Percentiles rank a stretch among this genome's conserved stretches.
phyloP scores from a whole-genome alignment of 257 asterid species.

The Knoxia roxburghii region DNA sequence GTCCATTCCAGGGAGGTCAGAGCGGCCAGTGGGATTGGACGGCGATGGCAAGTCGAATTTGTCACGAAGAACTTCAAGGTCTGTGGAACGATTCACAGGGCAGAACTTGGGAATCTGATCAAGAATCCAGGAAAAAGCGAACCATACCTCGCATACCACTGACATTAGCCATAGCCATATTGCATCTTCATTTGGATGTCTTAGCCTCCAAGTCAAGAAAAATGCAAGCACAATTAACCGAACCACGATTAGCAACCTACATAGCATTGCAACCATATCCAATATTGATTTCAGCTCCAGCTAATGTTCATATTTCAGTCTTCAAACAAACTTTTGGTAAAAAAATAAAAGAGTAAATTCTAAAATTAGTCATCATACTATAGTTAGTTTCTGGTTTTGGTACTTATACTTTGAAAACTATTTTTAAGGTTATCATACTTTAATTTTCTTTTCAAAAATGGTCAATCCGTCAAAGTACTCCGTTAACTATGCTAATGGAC shows the following conservation, averaged over 20 bases:
- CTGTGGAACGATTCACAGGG: conserved; percentile 21
- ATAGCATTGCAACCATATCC: not conserved
- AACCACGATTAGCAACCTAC: conserved; percentile 13
- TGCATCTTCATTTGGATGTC: conserved; percentile 19
- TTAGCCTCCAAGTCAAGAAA: conserved; percentile 16
- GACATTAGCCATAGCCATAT: conserved; percentile 22
- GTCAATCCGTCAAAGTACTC: too few species aligned
- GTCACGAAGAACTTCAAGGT: conserved; percentile 11
- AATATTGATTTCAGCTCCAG: too few species aligned
- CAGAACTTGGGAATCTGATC: conserved; percentile 20
- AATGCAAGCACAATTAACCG: conserved; percentile 13
- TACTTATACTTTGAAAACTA: too few species aligned
- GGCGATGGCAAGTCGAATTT: conserved; percentile 18
- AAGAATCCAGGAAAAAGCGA: conserved; percentile 21
- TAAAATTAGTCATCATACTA: too few species aligned
- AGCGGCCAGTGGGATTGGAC: conserved; percentile 16
- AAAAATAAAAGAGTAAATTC: too few species aligned
- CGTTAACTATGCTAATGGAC: too few species aligned
- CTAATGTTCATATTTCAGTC: too few species aligned
- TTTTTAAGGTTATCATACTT: too few species aligned
- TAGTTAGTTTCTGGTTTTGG: too few species aligned
- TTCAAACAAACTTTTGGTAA: too few species aligned
- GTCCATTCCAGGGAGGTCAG: conserved; percentile 18
- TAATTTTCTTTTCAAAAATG: too few species aligned
- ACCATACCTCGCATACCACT: conserved; percentile 20